Evolutionary conservation across 768 basidiomycete genomes (phyloP).

Genomic region (Leccinum arenicola): DNA sequence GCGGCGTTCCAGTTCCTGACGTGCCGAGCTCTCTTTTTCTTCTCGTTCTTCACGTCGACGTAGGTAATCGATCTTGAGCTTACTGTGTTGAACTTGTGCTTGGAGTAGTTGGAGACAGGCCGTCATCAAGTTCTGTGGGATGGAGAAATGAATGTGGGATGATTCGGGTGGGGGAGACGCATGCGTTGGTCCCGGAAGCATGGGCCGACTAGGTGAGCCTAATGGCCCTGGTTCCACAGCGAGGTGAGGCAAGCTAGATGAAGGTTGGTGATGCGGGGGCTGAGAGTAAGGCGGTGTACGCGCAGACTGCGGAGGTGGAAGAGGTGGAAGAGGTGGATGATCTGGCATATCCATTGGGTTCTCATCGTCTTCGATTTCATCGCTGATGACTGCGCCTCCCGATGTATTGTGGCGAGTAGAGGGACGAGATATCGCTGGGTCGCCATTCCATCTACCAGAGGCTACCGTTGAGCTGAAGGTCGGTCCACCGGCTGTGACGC

Average conservation of each 20-base stretch:
- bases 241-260: constrained; percentile 16
- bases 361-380: constrained; percentile 53
- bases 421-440: constrained; percentile 57
- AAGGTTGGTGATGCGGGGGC: constrained; percentile 9
- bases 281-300: constrained; percentile 24
- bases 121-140: constrained; percentile 56
- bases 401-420: constrained; percentile 35
- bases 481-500: constrained; percentile 7
- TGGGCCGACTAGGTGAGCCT: constrained; percentile 15
- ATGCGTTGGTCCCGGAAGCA: constrained; percentile 7
- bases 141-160: constrained; percentile 44
- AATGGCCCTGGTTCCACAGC: constrained; percentile 20
- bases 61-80: constrained; percentile 68
- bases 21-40: constrained; percentile 50
- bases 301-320: constrained; percentile 23
- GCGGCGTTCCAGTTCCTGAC: constrained; percentile 51
- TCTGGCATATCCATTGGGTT: constrained; percentile 43
- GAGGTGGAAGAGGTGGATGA: constrained; percentile 22
- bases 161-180: constrained; percentile 34
- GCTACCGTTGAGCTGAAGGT: constrained; percentile 2
- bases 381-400: constrained; percentile 35
- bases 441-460: constrained; percentile 57
- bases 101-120: constrained; percentile 61
- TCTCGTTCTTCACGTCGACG: constrained; percentile 69
- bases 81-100: constrained; percentile 65